Evolutionary conservation across 352 stramenopile species (phyloP).

Genomic region (Globisporangium abappressorium): DNA sequence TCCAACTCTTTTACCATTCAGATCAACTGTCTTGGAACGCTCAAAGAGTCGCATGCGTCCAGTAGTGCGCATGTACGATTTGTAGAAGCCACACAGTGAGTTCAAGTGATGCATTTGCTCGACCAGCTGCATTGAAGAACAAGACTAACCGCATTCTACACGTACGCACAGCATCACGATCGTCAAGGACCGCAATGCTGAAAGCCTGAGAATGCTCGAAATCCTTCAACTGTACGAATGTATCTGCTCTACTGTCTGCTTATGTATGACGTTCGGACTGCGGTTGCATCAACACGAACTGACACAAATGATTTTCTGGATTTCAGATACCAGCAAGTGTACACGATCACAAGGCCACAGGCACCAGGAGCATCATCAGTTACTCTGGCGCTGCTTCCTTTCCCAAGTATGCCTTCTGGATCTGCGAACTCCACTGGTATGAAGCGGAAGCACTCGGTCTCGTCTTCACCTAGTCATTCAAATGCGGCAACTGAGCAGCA

Average conservation of each 20-base stretch:
- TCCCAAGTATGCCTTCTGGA: background rate
- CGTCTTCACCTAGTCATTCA: background rate
- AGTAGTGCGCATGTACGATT: constrained; percentile 21
- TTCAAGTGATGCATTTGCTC: background rate
- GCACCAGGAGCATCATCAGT: background rate
- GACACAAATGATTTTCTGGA: background rate
- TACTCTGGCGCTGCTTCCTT: constrained; percentile 3
- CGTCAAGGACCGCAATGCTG: constrained; percentile 49
- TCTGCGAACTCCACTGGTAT: background rate
- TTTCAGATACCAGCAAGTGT: background rate
- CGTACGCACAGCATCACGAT: constrained; percentile 28
- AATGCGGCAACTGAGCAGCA: background rate
- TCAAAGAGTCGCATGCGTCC: constrained; percentile 25
- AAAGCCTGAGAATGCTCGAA: constrained; percentile 63
- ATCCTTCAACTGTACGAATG: constrained; percentile 48
- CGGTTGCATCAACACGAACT: too few relatives aligned
- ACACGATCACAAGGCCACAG: background rate
- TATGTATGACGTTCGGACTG: background rate
- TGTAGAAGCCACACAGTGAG: constrained; percentile 38
- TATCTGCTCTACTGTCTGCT: background rate
- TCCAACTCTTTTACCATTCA: constrained; percentile 11
- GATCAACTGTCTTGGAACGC: constrained; percentile 38
- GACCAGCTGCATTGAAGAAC: background rate
- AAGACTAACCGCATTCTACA: background rate
- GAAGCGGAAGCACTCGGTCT: constrained; percentile 13